Evolutionary conservation across 2,329 filamentous ascomycete species (phyloP).

Genomic region (Chaetomium olivaceum): DNA sequence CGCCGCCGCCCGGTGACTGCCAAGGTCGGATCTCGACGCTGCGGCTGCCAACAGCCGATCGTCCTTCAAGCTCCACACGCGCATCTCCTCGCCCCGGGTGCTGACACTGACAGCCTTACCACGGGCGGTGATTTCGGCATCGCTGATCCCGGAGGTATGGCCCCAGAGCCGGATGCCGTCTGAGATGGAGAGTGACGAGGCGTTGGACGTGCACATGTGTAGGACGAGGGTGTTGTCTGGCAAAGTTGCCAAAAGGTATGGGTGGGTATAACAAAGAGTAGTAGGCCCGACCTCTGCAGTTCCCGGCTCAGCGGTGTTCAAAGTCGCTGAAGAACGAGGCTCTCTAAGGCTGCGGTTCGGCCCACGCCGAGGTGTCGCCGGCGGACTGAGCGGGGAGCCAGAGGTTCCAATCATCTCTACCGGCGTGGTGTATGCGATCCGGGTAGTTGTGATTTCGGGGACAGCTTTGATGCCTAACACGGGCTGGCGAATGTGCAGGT

Average conservation of each 20-base stretch:
- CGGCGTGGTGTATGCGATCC: constrained; percentile 44
- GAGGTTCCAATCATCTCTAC: constrained; percentile 16
- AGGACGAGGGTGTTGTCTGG: constrained; percentile 85
- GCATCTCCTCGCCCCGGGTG: constrained; percentile 72
- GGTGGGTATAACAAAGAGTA: constrained; percentile 71
- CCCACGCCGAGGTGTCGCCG: constrained; percentile 33
- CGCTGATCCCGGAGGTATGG: constrained; percentile 85
- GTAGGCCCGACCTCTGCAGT: constrained; percentile 50
- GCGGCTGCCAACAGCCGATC: constrained; percentile 44
- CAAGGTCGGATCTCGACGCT: constrained; percentile 54
- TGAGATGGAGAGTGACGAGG: constrained; percentile 66
- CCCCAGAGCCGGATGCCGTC: constrained; percentile 80
- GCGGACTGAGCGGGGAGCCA: constrained; percentile 27
- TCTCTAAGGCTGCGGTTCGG: constrained; percentile 9
- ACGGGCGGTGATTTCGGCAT: constrained; percentile 78
- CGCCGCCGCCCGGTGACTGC: constrained; percentile 29
- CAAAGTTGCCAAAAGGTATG: constrained; percentile 80
- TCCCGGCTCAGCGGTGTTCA: not conserved
- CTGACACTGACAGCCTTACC: constrained; percentile 92
- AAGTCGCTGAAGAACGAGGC: not conserved
- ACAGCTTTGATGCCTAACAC: constrained; percentile 22
- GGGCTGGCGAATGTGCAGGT: constrained; percentile 63
- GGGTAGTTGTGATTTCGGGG: constrained; percentile 43
- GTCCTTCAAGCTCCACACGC: constrained; percentile 86
- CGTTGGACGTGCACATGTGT: constrained; percentile 75